Percentiles rank a stretch among this genome's conserved stretches.
Evolutionary conservation across 768 basidiomycete genomes (phyloP).

Genomic region (Wakefieldia striispora): DNA sequence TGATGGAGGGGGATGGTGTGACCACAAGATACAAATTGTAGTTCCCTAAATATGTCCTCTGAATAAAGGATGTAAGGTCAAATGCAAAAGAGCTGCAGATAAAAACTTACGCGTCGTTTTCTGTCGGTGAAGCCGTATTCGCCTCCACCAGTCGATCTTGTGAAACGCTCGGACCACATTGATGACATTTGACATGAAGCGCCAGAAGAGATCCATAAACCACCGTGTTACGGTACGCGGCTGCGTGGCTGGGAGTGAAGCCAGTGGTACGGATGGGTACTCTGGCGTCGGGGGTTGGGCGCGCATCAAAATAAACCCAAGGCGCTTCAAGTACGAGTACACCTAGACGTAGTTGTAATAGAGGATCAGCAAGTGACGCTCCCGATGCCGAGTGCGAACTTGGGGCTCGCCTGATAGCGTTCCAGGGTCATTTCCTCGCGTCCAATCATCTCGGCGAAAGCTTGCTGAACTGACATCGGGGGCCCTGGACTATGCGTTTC

Average conservation of each 20-base stretch:
- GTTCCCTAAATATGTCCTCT: slow-evolving; percentile 67
- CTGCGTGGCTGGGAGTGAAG: slow-evolving; percentile 6
- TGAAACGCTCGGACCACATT: slow-evolving; percentile 3
- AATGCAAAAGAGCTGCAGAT: background rate
- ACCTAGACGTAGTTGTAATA: slow-evolving; percentile 52
- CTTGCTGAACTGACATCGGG: slow-evolving; percentile 92
- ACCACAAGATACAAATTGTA: slow-evolving; percentile 74
- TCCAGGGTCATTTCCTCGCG: slow-evolving; percentile 76
- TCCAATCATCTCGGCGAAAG: slow-evolving; percentile 83
- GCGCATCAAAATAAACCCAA: slow-evolving; percentile 90
- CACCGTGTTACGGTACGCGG: background rate
- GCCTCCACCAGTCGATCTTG: slow-evolving; percentile 62
- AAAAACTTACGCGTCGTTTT: slow-evolving; percentile 50
- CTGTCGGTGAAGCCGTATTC: slow-evolving; percentile 50
- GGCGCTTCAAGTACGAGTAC: slow-evolving; percentile 85
- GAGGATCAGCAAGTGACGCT: background rate
- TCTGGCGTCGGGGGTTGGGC: slow-evolving; percentile 54
- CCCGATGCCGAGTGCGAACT: slow-evolving; percentile 17
- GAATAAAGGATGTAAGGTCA: background rate
- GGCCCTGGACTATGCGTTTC: slow-evolving; percentile 50
- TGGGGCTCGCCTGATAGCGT: slow-evolving; percentile 69
- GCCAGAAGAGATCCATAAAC: slow-evolving; percentile 14
- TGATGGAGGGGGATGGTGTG: slow-evolving; percentile 45
- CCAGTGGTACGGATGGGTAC: slow-evolving; percentile 50
- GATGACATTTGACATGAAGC: slow-evolving; percentile 4